Conservation (phyloP, 106 monocot genomes). For the Apostasia shenzhenica region DNA sequence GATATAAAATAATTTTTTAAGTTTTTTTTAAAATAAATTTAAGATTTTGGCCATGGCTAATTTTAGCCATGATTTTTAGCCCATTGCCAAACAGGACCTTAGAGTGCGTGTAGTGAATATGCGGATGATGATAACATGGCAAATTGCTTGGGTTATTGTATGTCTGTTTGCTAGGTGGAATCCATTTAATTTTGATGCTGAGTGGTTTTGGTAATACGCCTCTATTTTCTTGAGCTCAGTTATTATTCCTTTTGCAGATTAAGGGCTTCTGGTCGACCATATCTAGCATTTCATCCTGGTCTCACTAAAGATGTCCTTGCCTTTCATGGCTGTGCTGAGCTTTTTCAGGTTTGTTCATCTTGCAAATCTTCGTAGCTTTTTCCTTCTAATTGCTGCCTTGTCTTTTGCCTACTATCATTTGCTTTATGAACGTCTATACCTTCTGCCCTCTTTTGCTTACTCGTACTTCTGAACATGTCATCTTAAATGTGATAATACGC, state of each 20-base stretch:
- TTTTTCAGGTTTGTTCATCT: slow-evolving; percentile 58
- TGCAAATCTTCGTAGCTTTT: background rate
- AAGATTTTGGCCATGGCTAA: too few species aligned
- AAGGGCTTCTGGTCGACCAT: slow-evolving; percentile 54
- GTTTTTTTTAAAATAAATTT: too few species aligned
- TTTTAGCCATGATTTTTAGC: too few species aligned
- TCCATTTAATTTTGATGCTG: too few species aligned
- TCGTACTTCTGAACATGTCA: background rate
- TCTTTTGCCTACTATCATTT: background rate
- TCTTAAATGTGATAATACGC: background rate
- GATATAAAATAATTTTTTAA: too few species aligned
- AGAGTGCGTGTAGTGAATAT: too few species aligned
- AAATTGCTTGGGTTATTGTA: too few species aligned
- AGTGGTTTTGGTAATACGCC: too few species aligned
- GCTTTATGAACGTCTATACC: background rate
- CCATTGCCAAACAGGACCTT: too few species aligned
- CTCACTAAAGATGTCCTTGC: slow-evolving; percentile 67
- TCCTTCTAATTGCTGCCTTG: background rate
- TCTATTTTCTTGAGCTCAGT: too few species aligned
- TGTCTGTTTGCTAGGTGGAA: too few species aligned
- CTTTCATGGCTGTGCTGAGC: slow-evolving; percentile 92
- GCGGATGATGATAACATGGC: too few species aligned
- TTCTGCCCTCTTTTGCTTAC: background rate
- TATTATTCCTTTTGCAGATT: slow-evolving; percentile 38
- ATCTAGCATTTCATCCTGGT: slow-evolving; percentile 78